Base-by-base conservation (phyloP, 1,284 basidiomycete genomes). In the Pholiota adiposa region DNA sequence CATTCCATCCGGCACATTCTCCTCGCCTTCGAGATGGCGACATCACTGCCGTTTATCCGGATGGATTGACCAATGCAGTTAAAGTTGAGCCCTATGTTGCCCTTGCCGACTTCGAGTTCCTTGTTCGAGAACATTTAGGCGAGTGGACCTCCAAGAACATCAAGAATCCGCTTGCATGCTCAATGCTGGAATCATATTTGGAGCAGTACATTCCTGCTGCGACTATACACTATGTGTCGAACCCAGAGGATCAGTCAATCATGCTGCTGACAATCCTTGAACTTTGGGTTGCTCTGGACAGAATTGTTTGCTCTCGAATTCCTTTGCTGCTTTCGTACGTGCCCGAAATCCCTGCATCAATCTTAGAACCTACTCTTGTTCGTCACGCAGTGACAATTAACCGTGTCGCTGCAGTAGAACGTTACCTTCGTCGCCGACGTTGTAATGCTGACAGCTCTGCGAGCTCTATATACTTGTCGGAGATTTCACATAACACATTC, bases 271-370 rank as follows among this genome's bases (percentile, higher is more conserved):
- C 75, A 0, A 60, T 75, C 2, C 64, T 82, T 6, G 72, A 79
- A 14, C 70, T 83, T 12, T 83, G 80, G 82, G 67, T 79, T 0
- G 75, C 72, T 0, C 67, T 84, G 0, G 83, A 85, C 63, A 70
- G 67, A 27, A n/a, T 79, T 0, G 73, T 66, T 5, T 65, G 75
- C 7, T 23, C 21, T 1, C 67, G 71, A 2, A 70, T 70, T 44
- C 75, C 76, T 0, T 65, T 83, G 1, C 68, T 85, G 0, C 44
- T 36, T 0, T 65, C 77, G 3, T 85, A 79, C 55, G 77, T 79
- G 2, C 83, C 82, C 0, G 83, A 83, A 59, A 65, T 85, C 0
- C 69, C 76, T 0, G 29, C 56, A 1, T 38, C 40, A 1, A 64
- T 83, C 12, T 62, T 83, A 16, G 70, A 79, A 12, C 57, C 69